phyloP scores from a whole-genome alignment of 768 basidiomycete species.

The Tricholoma sp. region DNA sequence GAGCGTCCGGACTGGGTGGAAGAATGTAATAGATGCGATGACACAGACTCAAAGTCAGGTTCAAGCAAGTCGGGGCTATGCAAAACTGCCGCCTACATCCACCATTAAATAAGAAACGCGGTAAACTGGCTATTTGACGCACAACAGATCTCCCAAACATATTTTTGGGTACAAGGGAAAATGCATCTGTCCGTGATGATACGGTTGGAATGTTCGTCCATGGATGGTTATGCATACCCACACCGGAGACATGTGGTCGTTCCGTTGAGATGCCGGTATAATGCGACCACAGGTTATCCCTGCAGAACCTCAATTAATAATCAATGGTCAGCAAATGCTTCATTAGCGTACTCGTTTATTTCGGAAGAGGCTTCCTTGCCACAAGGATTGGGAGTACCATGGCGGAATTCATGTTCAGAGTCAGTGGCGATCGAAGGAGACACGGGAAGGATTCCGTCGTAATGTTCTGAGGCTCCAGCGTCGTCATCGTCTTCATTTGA shows the following conservation, averaged over 20 bases:
- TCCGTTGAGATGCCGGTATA: not conserved
- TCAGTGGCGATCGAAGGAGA: not conserved
- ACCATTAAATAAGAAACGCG: not conserved
- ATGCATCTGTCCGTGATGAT: not conserved
- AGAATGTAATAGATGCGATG: not conserved
- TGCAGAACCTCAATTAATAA: not conserved
- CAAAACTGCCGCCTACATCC: not conserved
- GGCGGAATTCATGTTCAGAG: not conserved
- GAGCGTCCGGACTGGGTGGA: not conserved
- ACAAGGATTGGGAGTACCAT: not conserved
- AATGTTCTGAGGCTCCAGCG: not conserved
- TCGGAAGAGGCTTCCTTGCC: not conserved
- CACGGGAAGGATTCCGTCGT: not conserved
- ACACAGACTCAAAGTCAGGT: not conserved
- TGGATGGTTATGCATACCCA: not conserved
- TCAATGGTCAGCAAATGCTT: not conserved
- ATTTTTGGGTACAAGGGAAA: not conserved
- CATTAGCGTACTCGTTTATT: not conserved
- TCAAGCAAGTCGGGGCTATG: not conserved
- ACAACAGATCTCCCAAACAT: not conserved
- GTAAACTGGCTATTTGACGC: not conserved
- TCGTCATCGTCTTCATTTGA: conserved; percentile 8
- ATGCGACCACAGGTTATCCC: not conserved
- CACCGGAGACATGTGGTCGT: not conserved
- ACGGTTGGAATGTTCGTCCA: not conserved